Evolutionary conservation across 306 rosid species (phyloP).

Genomic region (Cicer chorassanicum): DNA sequence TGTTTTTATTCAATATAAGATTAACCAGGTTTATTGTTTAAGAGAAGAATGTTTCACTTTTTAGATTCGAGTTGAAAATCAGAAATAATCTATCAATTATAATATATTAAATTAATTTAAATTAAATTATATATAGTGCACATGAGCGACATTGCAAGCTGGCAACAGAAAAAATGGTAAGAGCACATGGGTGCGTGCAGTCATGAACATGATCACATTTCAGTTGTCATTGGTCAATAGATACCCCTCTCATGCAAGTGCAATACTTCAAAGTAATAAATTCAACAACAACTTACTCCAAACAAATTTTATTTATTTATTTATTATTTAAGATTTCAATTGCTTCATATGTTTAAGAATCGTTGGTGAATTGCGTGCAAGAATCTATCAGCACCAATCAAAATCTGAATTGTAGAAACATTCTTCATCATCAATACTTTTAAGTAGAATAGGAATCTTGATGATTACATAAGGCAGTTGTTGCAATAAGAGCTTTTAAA

Average conservation of each 20-base stretch:
- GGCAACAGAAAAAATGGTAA: slow-evolving; percentile 40
- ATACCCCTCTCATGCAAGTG: slow-evolving; percentile 7
- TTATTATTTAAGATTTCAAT: neutral
- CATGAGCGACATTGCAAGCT: slow-evolving; percentile 18
- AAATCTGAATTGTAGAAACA: slow-evolving; percentile 24
- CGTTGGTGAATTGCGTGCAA: slow-evolving; percentile 39
- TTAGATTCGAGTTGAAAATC: slow-evolving; percentile 34
- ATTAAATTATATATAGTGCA: neutral
- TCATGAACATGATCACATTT: slow-evolving; percentile 26
- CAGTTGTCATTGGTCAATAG: slow-evolving; percentile 42
- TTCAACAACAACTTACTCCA: slow-evolving; percentile 38
- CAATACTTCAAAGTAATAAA: slow-evolving; percentile 42
- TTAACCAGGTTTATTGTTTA: slow-evolving; percentile 19
- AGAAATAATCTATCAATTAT: neutral
- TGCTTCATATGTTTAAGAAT: slow-evolving; percentile 1
- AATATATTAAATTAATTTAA: too few relatives aligned
- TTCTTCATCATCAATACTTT: slow-evolving; percentile 36
- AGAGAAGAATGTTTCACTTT: slow-evolving; percentile 41
- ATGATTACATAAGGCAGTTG: neutral
- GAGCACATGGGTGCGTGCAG: slow-evolving; percentile 50
- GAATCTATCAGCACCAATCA: slow-evolving; percentile 13
- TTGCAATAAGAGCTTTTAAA: too few relatives aligned
- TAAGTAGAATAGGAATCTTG: neutral
- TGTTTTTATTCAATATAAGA: neutral
- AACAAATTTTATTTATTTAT: slow-evolving; percentile 17